Percentiles rank a stretch among this genome's conserved stretches.
Evolutionary conservation across 495 filamentous ascomycete genomes (phyloP).

Genomic region (Aspergillus saccharolyticus): DNA sequence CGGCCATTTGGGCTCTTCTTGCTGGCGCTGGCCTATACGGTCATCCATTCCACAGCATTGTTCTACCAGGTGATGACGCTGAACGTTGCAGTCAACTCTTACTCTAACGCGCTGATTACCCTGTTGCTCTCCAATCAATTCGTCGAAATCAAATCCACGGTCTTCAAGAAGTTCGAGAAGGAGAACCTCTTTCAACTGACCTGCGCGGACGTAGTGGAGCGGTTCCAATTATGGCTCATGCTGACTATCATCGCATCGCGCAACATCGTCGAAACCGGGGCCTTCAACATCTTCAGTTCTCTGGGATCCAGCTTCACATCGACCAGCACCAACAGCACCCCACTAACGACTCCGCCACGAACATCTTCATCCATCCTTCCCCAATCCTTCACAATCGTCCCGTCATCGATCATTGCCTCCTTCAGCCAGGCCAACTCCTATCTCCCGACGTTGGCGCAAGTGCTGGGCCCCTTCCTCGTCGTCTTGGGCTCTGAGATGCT

Average conservation of each 20-base stretch:
- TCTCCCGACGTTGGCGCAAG: conserved; percentile 73
- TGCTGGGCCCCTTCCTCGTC: conserved; percentile 84
- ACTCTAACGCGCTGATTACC: conserved; percentile 91
- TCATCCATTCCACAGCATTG: conserved; percentile 75
- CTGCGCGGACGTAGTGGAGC: conserved; percentile 93
- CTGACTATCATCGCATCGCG: conserved; percentile 90
- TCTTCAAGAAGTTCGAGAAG: conserved; percentile 97
- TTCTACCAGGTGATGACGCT: conserved; percentile 98
- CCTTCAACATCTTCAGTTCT: conserved; percentile 37
- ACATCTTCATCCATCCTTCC: conserved; percentile 65
- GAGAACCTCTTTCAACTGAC: conserved; percentile 96
- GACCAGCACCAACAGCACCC: conserved; percentile 43
- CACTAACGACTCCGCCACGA: conserved; percentile 42
- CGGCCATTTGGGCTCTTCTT: conserved; percentile 88
- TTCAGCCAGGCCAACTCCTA: conserved; percentile 42
- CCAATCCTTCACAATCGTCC: conserved; percentile 81
- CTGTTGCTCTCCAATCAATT: conserved; percentile 93
- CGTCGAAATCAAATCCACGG: conserved; percentile 94
- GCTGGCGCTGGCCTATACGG: conserved; percentile 80
- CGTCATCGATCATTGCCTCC: conserved; percentile 45
- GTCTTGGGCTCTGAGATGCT: conserved; percentile 95
- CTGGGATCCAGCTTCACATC: conserved; percentile 33
- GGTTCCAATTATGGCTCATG: conserved; percentile 97
- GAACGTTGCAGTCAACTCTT: conserved; percentile 97
- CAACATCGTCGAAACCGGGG: conserved; percentile 89